Evolutionary conservation across 2,329 filamentous ascomycete species (phyloP).

Genomic region (Chaetomium olivaceum): DNA sequence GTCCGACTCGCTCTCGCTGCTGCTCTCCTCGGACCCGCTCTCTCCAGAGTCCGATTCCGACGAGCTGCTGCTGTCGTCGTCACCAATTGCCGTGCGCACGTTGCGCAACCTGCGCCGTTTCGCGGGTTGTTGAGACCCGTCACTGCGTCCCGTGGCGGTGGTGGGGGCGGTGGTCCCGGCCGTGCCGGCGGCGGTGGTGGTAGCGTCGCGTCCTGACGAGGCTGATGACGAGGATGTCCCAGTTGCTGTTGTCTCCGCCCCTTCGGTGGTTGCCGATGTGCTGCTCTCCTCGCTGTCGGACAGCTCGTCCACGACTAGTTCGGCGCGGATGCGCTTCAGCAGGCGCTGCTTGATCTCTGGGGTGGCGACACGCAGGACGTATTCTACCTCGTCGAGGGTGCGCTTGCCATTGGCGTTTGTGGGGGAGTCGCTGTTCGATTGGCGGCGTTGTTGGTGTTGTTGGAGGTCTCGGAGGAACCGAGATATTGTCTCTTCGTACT

Average conservation of each 20-base stretch:
- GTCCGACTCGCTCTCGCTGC: slow-evolving; percentile 32
- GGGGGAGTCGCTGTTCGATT: slow-evolving; percentile 15
- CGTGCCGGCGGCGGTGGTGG: slow-evolving; percentile 9
- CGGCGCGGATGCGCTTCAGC: slow-evolving; percentile 64
- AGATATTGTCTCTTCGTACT: slow-evolving; percentile 59
- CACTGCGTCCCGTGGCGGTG: slow-evolving; percentile 40
- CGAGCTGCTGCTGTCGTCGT: slow-evolving; percentile 45
- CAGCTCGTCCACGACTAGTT: slow-evolving; percentile 58
- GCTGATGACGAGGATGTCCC: slow-evolving; percentile 35
- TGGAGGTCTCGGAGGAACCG: slow-evolving; percentile 45
- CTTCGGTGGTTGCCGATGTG: slow-evolving; percentile 31
- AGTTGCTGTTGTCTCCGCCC: slow-evolving; percentile 26
- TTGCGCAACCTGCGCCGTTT: slow-evolving; percentile 56
- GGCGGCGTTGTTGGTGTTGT: slow-evolving; percentile 29
- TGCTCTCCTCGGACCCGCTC: slow-evolving; percentile 23
- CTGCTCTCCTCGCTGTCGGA: slow-evolving; percentile 48
- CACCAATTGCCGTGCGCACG: slow-evolving; percentile 48
- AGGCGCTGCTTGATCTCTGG: slow-evolving; percentile 55
- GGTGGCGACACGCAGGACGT: slow-evolving; percentile 51
- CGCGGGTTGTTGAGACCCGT: slow-evolving; percentile 45
- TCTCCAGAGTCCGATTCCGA: slow-evolving; percentile 42
- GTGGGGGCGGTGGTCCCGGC: neutral
- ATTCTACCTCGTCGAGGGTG: slow-evolving; percentile 54
- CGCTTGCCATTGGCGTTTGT: slow-evolving; percentile 49
- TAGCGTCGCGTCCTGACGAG: slow-evolving; percentile 5